Conservation (phyloP, 2,329 filamentous ascomycete species). For the Aspergillus spinulosporus region DNA sequence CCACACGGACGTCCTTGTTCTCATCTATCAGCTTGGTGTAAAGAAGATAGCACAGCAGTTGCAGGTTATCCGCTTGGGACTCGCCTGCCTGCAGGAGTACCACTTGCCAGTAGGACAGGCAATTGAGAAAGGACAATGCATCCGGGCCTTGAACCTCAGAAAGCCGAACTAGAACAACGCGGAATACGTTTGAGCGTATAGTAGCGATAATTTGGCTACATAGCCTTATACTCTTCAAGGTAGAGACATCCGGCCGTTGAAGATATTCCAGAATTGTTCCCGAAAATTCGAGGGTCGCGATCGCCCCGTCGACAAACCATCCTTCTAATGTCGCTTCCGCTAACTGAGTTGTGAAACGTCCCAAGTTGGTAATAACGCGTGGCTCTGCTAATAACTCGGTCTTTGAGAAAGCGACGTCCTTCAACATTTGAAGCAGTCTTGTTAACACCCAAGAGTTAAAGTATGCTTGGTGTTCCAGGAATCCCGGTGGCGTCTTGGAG, state of each 20-base stretch:
- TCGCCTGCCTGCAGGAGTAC: conserved; percentile 79
- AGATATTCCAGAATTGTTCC: conserved; percentile 85
- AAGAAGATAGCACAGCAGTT: conserved; percentile 86
- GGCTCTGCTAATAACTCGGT: conserved; percentile 76
- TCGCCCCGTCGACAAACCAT: conserved; percentile 89
- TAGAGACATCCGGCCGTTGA: conserved; percentile 77
- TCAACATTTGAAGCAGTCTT: conserved; percentile 70
- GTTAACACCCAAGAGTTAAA: conserved; percentile 88
- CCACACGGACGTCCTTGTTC: conserved; percentile 65
- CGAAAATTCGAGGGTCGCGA: conserved; percentile 79
- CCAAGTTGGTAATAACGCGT: conserved; percentile 80
- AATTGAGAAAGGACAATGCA: conserved; percentile 72
- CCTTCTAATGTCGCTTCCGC: conserved; percentile 92
- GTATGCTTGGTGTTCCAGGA: conserved; percentile 90
- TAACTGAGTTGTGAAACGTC: conserved; percentile 76
- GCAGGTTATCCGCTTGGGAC: conserved; percentile 76
- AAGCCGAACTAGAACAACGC: conserved; percentile 74
- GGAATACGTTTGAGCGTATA: conserved; percentile 75
- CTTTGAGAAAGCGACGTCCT: conserved; percentile 68
- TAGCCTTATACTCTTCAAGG: conserved; percentile 82
- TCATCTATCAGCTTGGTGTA: conserved; percentile 82
- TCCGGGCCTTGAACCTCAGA: conserved; percentile 77
- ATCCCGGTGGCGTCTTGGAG: conserved; percentile 84
- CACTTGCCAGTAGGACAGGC: conserved; percentile 93
- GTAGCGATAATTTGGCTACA: conserved; percentile 79